These are phyloP conservation scores for Pythium chondricola DNA, from an alignment of 352 stramenopile genomes.

Conservation along the genomic window DNA sequence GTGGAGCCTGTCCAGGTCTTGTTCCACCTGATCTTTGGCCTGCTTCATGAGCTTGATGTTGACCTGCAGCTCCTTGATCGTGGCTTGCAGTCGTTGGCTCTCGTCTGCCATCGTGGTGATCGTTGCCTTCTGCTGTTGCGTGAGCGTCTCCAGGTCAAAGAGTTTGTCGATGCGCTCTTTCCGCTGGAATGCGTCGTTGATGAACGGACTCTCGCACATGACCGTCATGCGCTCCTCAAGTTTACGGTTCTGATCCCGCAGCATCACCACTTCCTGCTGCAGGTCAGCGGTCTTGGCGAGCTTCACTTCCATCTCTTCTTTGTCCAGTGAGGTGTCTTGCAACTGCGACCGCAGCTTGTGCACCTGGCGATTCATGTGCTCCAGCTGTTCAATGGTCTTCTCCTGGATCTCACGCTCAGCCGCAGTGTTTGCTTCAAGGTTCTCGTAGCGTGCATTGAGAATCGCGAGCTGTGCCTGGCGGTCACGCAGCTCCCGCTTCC, in stretches of 20 bases:
- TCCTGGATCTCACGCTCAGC: constrained; percentile 88
- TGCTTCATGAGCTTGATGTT: constrained; percentile 80
- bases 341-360: constrained; percentile 83
- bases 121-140: constrained; percentile 63
- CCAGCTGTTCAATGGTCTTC: constrained; percentile 80
- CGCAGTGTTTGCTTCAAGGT: constrained; percentile 74
- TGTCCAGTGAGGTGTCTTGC: constrained; percentile 70
- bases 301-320: constrained; percentile 66
- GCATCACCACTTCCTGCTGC: constrained; percentile 66
- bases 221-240: constrained; percentile 88
- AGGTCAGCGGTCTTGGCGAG: constrained; percentile 62
- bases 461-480: constrained; percentile 78
- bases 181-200: constrained; percentile 86
- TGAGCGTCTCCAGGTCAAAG: constrained; percentile 79
- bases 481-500: constrained; percentile 75
- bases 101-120: constrained; percentile 69
- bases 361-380: constrained; percentile 89
- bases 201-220: constrained; percentile 92
- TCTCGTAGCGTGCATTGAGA: constrained; percentile 86
- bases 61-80: constrained; percentile 79
- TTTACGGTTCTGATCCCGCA: constrained; percentile 77
- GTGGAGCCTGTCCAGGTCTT: constrained; percentile 51
- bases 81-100: constrained; percentile 72
- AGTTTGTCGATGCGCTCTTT: constrained; percentile 85
- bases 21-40: constrained; percentile 58